These are phyloP conservation scores for Senecio squalidus DNA, from an alignment of 140 eudicot species.

Conservation along the genomic window DNA sequence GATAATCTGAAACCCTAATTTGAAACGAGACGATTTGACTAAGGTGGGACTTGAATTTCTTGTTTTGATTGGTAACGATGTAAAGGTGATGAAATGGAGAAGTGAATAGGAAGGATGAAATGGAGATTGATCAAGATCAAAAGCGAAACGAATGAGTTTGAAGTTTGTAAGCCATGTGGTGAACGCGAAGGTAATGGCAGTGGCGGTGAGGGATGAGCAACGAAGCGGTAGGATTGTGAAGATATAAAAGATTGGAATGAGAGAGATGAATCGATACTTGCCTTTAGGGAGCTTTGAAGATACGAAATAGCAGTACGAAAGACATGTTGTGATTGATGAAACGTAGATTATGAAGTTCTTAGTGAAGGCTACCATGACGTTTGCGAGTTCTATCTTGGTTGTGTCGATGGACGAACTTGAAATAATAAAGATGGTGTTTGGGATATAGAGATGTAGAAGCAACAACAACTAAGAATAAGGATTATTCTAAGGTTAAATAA, in stretches of 20 bases:
- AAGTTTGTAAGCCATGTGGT: slow-evolving; percentile 40
- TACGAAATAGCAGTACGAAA: slow-evolving; percentile 27
- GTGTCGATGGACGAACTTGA: neutral
- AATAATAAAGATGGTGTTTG: neutral
- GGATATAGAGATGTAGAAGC: too few species aligned
- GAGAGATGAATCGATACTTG: slow-evolving; percentile 21
- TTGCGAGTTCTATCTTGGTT: neutral
- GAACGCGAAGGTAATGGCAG: slow-evolving; percentile 35
- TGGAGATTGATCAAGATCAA: slow-evolving; percentile 37
- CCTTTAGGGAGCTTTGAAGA: slow-evolving; percentile 32
- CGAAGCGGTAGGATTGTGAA: slow-evolving; percentile 34
- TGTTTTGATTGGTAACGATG: slow-evolving; percentile 29
- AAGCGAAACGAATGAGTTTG: slow-evolving; percentile 38
- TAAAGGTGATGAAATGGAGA: slow-evolving; percentile 25
- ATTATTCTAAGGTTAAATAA: too few species aligned
- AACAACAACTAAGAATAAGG: too few species aligned
- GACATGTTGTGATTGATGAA: slow-evolving; percentile 1
- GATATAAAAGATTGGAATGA: slow-evolving; percentile 25
- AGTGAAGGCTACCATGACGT: slow-evolving; percentile 15
- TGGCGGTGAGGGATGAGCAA: slow-evolving; percentile 16
- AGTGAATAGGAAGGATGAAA: slow-evolving; percentile 17
- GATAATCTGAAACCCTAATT: slow-evolving; percentile 2
- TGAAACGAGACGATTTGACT: neutral
- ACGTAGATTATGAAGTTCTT: slow-evolving; percentile 12
- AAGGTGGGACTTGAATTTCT: neutral